Conservation (phyloP, 225 moss, liverwort and hornwort genomes). For the Thuidium tamariscinum region DNA sequence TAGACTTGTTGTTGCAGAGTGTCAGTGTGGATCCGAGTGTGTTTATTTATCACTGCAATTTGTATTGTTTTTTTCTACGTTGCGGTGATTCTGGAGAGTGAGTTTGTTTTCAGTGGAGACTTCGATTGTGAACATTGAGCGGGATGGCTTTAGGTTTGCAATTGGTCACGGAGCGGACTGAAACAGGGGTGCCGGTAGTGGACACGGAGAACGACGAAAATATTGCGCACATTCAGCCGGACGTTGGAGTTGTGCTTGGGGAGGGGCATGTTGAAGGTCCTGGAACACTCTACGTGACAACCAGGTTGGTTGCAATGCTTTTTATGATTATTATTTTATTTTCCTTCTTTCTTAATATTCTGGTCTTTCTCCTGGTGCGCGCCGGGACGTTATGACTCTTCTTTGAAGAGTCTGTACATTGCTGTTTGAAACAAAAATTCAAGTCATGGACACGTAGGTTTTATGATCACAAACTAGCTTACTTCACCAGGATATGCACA, state of each 20-base stretch:
- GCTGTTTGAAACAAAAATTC: neutral
- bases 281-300: conserved; percentile 82
- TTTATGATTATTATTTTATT: neutral
- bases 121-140: neutral
- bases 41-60: neutral
- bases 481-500: neutral
- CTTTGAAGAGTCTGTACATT: neutral
- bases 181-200: conserved; percentile 53
- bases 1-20: neutral
- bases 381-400: neutral
- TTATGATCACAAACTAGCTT: neutral
- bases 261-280: conserved; percentile 49
- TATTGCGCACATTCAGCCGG: conserved; percentile 53
- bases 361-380: neutral
- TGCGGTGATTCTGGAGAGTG: neutral
- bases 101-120: neutral
- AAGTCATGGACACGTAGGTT: neutral
- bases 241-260: conserved; percentile 59
- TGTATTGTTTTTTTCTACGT: neutral
- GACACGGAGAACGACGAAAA: conserved; percentile 49
- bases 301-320: conserved; percentile 27
- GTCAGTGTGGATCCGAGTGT: neutral
- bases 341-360: neutral
- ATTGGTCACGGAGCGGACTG: conserved; percentile 48
- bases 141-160: conserved; percentile 67